These are phyloP conservation scores for Lentinula aciculospora DNA, from an alignment of 768 basidiomycete species.

Conservation along the genomic window DNA sequence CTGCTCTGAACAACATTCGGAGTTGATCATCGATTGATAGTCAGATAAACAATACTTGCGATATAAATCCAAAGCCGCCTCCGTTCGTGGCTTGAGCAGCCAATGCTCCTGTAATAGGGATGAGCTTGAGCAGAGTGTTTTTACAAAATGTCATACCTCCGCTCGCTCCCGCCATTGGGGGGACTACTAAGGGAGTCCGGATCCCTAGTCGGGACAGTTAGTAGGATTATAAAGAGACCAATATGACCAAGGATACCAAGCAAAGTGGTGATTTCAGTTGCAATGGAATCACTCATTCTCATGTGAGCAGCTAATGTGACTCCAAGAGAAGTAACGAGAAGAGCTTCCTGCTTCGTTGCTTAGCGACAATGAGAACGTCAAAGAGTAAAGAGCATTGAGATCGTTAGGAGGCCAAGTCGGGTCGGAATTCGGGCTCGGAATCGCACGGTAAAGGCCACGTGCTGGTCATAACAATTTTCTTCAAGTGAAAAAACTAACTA, in stretches of 20 bases:
- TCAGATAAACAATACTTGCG: slow-evolving; percentile 11
- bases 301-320: too few relatives aligned
- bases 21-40: background rate
- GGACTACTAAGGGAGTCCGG: slow-evolving; percentile 52
- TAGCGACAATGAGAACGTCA: background rate
- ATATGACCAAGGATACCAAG: background rate
- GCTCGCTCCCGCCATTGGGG: slow-evolving; percentile 69
- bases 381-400: background rate
- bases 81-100: slow-evolving; percentile 58
- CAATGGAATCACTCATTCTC: background rate
- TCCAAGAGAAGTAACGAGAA: too few relatives aligned
- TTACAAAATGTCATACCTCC: slow-evolving; percentile 34
- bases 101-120: slow-evolving; percentile 29
- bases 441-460: background rate
- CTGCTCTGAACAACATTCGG: slow-evolving; percentile 22
- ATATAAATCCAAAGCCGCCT: slow-evolving; percentile 74
- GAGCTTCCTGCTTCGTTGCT: too few relatives aligned
- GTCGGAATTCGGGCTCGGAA: background rate
- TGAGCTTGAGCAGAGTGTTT: slow-evolving; percentile 3
- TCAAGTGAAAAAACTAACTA: background rate
- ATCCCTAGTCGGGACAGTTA: slow-evolving; percentile 33
- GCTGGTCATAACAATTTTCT: background rate
- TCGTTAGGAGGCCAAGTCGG: background rate
- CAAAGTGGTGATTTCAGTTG: background rate
- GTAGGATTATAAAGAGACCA: background rate